Conservation (phyloP, 1,284 basidiomycete genomes). For the Pseudozyma sp. region DNA sequence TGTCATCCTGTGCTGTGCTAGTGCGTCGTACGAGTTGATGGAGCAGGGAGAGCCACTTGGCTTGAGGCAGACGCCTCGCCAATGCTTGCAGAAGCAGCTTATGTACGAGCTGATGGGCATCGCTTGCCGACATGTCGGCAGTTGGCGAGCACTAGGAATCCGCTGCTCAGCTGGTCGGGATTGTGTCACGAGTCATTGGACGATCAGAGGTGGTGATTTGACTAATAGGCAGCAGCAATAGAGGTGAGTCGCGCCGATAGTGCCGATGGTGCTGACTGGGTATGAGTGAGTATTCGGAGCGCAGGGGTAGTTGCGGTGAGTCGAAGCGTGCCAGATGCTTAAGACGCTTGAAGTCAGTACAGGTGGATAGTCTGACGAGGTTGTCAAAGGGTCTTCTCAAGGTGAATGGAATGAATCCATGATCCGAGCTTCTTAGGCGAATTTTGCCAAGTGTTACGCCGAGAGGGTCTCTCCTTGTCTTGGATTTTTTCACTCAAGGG, state of each 20-base stretch:
- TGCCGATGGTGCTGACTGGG: too few species aligned
- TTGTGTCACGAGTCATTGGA: not conserved
- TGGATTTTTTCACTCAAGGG: not conserved
- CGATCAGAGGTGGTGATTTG: not conserved
- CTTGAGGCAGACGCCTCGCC: conserved; percentile 32
- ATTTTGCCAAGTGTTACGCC: not conserved
- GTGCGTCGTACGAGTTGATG: conserved; percentile 35
- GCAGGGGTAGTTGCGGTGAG: too few species aligned
- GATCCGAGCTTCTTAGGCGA: conserved; percentile 8
- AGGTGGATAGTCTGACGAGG: too few species aligned
- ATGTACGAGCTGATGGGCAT: conserved; percentile 36
- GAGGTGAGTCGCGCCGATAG: too few species aligned
- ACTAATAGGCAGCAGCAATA: too few species aligned
- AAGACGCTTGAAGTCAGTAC: too few species aligned
- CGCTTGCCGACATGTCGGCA: conserved; percentile 24
- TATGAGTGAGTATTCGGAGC: too few species aligned
- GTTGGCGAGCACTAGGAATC: not conserved
- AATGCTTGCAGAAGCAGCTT: conserved; percentile 36
- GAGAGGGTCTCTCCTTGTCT: too few species aligned
- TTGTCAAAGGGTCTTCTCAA: conserved; percentile 3
- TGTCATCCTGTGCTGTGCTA: conserved; percentile 2
- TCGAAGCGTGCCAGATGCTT: too few species aligned
- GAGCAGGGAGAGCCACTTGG: conserved; percentile 39
- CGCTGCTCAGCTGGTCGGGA: not conserved
- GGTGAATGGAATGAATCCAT: not conserved